Conservation (phyloP, 2,329 filamentous ascomycete genomes). For the Aspergillus transmontanensis region DNA sequence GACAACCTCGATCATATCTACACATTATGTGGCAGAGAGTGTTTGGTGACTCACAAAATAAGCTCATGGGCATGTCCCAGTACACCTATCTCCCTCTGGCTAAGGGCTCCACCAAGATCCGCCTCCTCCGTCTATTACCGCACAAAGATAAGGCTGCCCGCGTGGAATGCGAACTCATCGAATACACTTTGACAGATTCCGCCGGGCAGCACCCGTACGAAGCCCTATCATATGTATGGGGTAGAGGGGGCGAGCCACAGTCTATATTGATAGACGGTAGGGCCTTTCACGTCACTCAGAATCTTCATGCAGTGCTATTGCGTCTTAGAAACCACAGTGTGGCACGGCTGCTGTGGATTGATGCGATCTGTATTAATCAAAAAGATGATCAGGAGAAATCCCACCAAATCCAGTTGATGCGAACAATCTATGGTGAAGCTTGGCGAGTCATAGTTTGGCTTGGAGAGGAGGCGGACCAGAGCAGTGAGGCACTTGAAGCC, state of each 20-base stretch:
- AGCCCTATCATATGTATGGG: neutral
- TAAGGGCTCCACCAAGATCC: neutral
- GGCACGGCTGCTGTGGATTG: neutral
- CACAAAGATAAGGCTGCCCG: neutral
- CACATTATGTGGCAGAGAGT: neutral
- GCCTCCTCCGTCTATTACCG: neutral
- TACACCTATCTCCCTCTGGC: neutral
- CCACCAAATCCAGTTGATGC: neutral
- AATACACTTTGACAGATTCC: neutral
- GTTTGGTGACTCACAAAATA: neutral
- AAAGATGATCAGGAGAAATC: neutral
- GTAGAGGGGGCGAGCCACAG: neutral
- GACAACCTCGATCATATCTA: neutral
- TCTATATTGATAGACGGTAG: neutral
- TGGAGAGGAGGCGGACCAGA: neutral
- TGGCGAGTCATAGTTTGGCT: neutral
- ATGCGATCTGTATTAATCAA: neutral
- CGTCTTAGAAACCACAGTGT: neutral
- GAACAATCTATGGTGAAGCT: neutral
- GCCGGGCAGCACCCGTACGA: neutral
- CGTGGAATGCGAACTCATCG: neutral
- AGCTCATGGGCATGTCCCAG: neutral
- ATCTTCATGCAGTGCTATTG: neutral
- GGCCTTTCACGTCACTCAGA: neutral
- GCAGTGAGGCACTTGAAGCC: neutral